phyloP scores from a whole-genome alignment of 129 eudicot species.

The Tanacetum coccineum region DNA sequence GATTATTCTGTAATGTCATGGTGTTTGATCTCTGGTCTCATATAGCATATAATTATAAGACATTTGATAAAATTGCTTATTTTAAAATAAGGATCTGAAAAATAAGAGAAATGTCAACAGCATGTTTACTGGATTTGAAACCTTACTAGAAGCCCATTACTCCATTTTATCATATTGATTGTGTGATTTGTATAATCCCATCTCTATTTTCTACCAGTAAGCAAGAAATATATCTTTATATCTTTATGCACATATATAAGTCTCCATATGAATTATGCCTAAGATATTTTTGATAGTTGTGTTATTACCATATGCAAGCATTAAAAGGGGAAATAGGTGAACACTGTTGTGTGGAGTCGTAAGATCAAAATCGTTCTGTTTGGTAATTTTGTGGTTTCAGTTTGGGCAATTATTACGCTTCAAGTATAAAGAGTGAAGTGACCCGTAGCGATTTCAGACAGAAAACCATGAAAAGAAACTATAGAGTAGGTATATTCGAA shows the following conservation, averaged over 20 bases:
- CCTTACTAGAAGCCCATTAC: not conserved
- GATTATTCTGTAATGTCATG: too few relatives aligned
- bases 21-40: too few relatives aligned
- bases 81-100: not conserved
- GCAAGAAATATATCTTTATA: conserved; percentile 1
- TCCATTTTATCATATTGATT: not conserved
- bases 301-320: conserved; percentile 18
- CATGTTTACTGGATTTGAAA: not conserved
- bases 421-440: conserved; percentile 28
- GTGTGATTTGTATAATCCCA: not conserved
- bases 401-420: conserved; percentile 28
- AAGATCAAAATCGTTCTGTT: conserved; percentile 26
- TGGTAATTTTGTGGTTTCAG: conserved; percentile 29
- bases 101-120: not conserved
- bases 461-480: conserved; percentile 26
- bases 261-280: not conserved
- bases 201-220: conserved; percentile 7
- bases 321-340: conserved; percentile 7
- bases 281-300: conserved; percentile 6
- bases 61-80: not conserved
- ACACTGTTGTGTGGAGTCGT: conserved; percentile 13
- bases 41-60: not conserved
- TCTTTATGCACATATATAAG: conserved; percentile 4
- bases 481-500: conserved; percentile 26
- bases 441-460: conserved; percentile 22